Conservation (phyloP, 495 filamentous ascomycete species). For the Lasiosphaeria miniovina region DNA sequence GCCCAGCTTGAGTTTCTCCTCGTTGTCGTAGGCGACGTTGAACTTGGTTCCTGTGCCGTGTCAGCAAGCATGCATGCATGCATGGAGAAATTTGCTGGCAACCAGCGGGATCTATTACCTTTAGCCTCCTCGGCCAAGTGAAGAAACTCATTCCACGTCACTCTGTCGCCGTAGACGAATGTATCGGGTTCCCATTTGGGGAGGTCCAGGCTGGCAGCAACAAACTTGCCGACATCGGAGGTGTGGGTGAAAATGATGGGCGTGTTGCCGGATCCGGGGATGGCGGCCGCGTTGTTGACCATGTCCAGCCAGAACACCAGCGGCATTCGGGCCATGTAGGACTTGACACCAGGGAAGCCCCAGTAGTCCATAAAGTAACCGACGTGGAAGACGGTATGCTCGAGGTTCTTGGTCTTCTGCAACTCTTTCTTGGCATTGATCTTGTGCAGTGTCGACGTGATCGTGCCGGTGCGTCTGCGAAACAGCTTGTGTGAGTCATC, state of each 20-base stretch:
- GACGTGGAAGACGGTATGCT: conserved; percentile 48
- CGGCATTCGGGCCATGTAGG: conserved; percentile 38
- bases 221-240: conserved; percentile 49
- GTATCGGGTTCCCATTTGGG: conserved; percentile 45
- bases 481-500: too few relatives aligned
- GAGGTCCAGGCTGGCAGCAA: conserved; percentile 43
- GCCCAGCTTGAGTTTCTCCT: conserved; percentile 44
- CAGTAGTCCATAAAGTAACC: conserved; percentile 56
- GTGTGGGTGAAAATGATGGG: conserved; percentile 51
- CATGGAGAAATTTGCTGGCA: not conserved
- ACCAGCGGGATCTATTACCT: conserved; percentile 27
- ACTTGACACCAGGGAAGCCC: conserved; percentile 46
- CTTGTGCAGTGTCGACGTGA: conserved; percentile 19
- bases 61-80: not conserved
- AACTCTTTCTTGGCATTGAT: conserved; percentile 21
- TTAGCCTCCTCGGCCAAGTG: conserved; percentile 42
- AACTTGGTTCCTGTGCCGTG: conserved; percentile 44
- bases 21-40: conserved; percentile 44
- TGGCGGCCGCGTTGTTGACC: conserved; percentile 42
- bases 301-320: conserved; percentile 46
- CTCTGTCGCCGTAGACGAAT: conserved; percentile 43
- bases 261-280: conserved; percentile 51
- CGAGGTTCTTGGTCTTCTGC: conserved; percentile 30
- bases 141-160: conserved; percentile 49
- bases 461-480: conserved; percentile 1